Evolutionary conservation across 78 protist genomes (phyloP), one percentile per base, ranked within the genome.

Genomic region (Dictyostelium intermedium): DNA sequence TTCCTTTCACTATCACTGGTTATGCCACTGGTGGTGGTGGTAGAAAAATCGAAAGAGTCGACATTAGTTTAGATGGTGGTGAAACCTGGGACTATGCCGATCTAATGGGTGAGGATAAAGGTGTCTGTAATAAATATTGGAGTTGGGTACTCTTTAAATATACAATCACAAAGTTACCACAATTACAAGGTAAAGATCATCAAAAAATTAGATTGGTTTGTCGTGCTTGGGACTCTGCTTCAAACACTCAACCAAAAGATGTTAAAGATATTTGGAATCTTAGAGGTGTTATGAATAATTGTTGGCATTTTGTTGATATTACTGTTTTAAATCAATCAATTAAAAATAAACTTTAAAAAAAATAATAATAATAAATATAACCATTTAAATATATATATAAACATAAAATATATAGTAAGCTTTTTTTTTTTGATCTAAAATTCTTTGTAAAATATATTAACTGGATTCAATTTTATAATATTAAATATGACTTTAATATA

Each of bases 1-100:
- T 97, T 11, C 93, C 93, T 41, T 87, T 87, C 66, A 82, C 73
- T 2, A 76, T 85, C 25, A 10, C 34, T 25, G 98, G 99, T 30
- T 97, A 92, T 41, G 97, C 99, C 23, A 95, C 82, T 63, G 10
- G 83, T 30, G 99, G 99, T 7, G 98, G 98, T 63, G 98, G 99
- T 25, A 80, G 97, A 69, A 96, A 97, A 56, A 79, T 98, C n/a
- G 96, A 91, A 35, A 95, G 99, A 61, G 98, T 98, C 35, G 99
- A 98, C 47, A 91, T 98, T 25, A 92, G 98, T 6, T 53, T 89
- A 1, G 98, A 97, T 50, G 97, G 92, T 53, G 98, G 98, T 32
- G 79, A 78, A 39, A 83, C 96, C n/a, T 98, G 98, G 98, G 73
- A 56, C 5, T 53, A 66, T 30, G 97, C 98, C 3, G 91, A 82